Conservation (phyloP, 1,139 yeast species). For the Diutina ranongensis region DNA sequence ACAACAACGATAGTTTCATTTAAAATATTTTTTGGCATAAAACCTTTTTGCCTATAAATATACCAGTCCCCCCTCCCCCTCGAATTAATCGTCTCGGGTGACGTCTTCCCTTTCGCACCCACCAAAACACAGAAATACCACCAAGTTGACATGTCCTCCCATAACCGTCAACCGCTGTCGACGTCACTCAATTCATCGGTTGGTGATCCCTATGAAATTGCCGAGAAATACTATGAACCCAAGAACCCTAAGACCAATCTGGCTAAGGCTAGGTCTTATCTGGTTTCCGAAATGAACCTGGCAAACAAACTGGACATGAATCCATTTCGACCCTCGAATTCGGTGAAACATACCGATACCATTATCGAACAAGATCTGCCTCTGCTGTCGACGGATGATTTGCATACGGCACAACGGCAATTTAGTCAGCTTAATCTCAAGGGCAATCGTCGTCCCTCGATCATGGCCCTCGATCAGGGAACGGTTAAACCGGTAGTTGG, state of each 20-base stretch:
- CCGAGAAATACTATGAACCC: background rate
- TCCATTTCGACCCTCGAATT: background rate
- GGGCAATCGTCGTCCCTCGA: background rate
- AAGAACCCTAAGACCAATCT: background rate
- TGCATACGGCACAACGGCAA: background rate
- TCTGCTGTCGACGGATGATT: background rate
- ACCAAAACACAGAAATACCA: too few species aligned
- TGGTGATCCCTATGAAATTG: background rate
- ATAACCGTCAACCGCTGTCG: background rate
- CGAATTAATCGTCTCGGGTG: too few species aligned
- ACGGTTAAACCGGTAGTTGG: background rate
- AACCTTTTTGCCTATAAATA: too few species aligned
- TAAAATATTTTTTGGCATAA: too few species aligned
- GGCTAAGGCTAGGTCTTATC: background rate
- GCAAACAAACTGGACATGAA: background rate
- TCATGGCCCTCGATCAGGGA: background rate
- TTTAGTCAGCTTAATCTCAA: background rate
- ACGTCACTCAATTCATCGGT: background rate
- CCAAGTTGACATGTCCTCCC: background rate
- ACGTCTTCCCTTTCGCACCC: too few species aligned
- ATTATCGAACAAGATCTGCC: background rate
- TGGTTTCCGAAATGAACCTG: background rate
- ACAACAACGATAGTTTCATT: too few species aligned
- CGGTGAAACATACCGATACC: background rate
- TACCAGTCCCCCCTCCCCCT: too few species aligned